These are phyloP conservation scores for Theobroma cacao DNA, from an alignment of 345 rosid genomes.

Conservation along the genomic window DNA sequence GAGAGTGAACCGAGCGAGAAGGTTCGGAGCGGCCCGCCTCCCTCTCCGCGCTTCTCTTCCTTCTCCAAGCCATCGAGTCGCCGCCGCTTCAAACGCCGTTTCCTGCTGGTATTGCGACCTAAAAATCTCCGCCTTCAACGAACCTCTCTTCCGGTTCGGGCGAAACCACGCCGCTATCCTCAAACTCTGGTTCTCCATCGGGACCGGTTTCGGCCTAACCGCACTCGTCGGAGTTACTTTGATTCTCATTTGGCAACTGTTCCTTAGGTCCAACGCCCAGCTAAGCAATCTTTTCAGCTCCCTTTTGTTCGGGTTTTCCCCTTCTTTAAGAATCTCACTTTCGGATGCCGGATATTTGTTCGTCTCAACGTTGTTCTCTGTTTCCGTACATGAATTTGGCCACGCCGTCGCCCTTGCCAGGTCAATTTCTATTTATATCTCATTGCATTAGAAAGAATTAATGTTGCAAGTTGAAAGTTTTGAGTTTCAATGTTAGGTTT, in stretches of 20 bases:
- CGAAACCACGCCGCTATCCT: conserved; percentile 37
- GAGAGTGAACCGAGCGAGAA: conserved; percentile 12
- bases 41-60: conserved; percentile 10
- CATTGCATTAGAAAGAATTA: not conserved
- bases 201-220: conserved; percentile 66
- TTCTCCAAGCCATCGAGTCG: not conserved
- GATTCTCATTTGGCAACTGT: conserved; percentile 5
- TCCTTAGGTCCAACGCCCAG: conserved; percentile 3
- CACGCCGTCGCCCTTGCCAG: conserved; percentile 92
- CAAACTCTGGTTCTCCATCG: conserved; percentile 75
- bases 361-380: conserved; percentile 66
- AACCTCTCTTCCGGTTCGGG: conserved; percentile 20
- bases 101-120: conserved; percentile 16
- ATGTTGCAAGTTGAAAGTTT: not conserved
- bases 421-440: conserved; percentile 32
- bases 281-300: conserved; percentile 19
- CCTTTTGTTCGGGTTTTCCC: conserved; percentile 40
- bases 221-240: conserved; percentile 48
- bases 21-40: conserved; percentile 4
- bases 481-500: not conserved
- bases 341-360: conserved; percentile 46
- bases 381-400: conserved; percentile 77
- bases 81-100: not conserved
- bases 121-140: conserved; percentile 11
- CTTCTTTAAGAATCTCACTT: conserved; percentile 44